phyloP scores from a whole-genome alignment of 169 alveolate species.

The Cyclospora cayetanensis region DNA sequence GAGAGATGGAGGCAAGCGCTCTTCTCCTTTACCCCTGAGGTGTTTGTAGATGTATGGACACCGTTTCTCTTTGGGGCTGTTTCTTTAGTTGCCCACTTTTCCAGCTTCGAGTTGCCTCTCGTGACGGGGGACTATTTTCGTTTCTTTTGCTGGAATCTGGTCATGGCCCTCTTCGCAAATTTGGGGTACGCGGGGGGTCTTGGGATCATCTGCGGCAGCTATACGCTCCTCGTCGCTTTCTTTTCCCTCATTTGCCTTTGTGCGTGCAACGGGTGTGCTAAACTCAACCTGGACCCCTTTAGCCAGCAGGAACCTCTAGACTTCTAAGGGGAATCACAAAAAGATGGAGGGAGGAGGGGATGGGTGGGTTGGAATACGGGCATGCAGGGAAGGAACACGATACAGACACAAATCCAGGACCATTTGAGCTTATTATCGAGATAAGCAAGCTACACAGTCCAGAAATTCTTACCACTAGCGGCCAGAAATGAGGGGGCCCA shows the following conservation, averaged over 20 bases:
- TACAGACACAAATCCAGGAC: too few species aligned
- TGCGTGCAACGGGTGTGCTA: constrained; percentile 59
- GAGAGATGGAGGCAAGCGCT: constrained; percentile 51
- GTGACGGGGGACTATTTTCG: constrained; percentile 42
- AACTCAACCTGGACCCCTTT: constrained; percentile 18
- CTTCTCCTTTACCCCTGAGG: constrained; percentile 64
- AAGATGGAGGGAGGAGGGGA: too few species aligned
- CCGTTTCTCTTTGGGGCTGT: constrained; percentile 72
- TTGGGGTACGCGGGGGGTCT: constrained; percentile 66
- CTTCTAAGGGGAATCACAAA: neutral
- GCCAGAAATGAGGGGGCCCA: too few species aligned
- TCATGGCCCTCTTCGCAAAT: constrained; percentile 66
- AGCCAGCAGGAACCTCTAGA: constrained; percentile 16
- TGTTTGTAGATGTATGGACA: constrained; percentile 64
- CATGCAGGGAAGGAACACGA: too few species aligned
- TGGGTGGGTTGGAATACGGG: too few species aligned
- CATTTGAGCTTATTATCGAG: too few species aligned
- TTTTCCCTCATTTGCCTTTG: constrained; percentile 56
- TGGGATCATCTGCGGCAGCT: constrained; percentile 62
- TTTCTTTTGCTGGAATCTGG: constrained; percentile 57
- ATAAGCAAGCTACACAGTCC: too few species aligned
- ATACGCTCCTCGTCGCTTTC: constrained; percentile 57
- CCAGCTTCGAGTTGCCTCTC: constrained; percentile 5
- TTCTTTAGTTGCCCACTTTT: constrained; percentile 69
- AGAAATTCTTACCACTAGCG: too few species aligned